Percentiles rank a stretch among this genome's conserved stretches.
phyloP scores from a whole-genome alignment of 2,329 filamentous ascomycete genomes.

The Knufia petricola region DNA sequence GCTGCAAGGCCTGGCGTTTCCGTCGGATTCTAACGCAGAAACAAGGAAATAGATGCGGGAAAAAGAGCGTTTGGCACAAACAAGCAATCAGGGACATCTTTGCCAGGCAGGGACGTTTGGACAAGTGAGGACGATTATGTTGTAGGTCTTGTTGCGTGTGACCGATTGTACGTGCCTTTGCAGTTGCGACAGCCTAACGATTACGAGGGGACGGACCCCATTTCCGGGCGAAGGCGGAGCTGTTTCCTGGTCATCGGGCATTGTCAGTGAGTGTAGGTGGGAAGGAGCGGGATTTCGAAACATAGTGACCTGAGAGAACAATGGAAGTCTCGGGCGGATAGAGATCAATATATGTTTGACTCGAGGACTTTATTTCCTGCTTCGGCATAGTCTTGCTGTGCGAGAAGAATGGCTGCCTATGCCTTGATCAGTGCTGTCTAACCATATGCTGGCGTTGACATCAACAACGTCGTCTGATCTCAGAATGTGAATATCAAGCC shows the following conservation, averaged over 20 bases:
- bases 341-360: not conserved
- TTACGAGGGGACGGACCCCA: not conserved
- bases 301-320: not conserved
- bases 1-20: not conserved
- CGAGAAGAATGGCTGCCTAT: not conserved
- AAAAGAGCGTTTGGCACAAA: not conserved
- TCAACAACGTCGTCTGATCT: too few relatives aligned
- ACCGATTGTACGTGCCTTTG: not conserved
- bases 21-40: constrained; percentile 1
- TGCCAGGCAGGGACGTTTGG: not conserved
- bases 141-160: not conserved
- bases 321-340: not conserved
- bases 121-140: not conserved
- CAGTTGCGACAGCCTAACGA: not conserved
- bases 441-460: too few relatives aligned
- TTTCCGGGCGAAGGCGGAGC: not conserved
- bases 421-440: not conserved
- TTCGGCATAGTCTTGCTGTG: not conserved
- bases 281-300: not conserved
- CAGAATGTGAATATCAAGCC: too few relatives aligned
- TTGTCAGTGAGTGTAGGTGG: not conserved
- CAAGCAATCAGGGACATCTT: constrained; percentile 3
- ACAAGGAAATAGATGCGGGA: not conserved
- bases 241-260: not conserved
- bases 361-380: not conserved